Percentiles rank a stretch among this genome's conserved stretches.
Evolutionary conservation across 2,329 filamentous ascomycete genomes (phyloP).

Genomic region (Colletotrichum sp.): DNA sequence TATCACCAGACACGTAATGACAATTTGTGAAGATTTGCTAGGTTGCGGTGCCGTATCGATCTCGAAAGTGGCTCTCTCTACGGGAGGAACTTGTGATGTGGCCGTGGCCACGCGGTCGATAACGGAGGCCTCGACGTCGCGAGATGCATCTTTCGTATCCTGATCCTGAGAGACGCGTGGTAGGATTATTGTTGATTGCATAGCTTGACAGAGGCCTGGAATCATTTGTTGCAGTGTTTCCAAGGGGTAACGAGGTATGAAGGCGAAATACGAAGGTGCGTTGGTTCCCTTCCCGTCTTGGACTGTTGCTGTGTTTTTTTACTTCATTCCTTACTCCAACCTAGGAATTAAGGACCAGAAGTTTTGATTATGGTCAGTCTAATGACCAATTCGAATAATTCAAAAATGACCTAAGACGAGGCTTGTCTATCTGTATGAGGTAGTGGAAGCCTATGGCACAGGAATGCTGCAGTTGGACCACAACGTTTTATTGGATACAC

Average conservation of each 20-base stretch:
- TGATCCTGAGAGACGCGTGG: not conserved
- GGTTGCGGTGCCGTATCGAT: not conserved
- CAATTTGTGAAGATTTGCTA: not conserved
- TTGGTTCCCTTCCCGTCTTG: not conserved
- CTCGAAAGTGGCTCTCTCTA: not conserved
- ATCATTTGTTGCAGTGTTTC: not conserved
- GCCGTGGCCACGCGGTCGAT: not conserved
- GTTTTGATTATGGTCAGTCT: not conserved
- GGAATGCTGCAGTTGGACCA: not conserved
- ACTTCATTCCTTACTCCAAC: not conserved
- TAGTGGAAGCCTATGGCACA: not conserved
- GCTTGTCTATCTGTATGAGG: not conserved
- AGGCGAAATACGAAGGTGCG: not conserved
- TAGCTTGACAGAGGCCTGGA: not conserved
- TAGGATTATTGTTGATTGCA: not conserved
- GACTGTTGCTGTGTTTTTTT: not conserved
- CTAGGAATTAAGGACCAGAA: fast-evolving
- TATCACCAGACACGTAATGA: not conserved
- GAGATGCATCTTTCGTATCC: not conserved
- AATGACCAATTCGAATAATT: not conserved
- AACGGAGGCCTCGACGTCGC: not conserved
- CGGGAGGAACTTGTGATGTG: not conserved
- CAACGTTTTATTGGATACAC: not conserved
- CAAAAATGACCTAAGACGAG: not conserved
- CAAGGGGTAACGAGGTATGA: not conserved